Evolutionary conservation across 257 asterid genomes (phyloP).

Genomic region (Mitragyna speciosa): DNA sequence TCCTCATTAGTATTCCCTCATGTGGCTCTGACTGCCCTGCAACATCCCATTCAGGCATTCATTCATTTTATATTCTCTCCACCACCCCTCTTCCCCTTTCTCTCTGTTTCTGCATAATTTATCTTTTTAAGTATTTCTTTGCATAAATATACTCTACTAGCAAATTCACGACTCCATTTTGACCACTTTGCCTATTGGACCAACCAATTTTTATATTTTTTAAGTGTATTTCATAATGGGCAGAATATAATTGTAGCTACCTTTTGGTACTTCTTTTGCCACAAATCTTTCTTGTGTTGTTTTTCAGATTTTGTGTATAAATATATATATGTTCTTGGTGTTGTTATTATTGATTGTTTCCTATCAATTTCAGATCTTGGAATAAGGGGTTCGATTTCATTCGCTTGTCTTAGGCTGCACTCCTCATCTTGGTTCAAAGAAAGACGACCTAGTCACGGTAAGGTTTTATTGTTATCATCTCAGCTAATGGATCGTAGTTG

Average conservation of each 20-base stretch:
- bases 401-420: constrained; percentile 19
- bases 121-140: neutral
- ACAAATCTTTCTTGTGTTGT: neutral
- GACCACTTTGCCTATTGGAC: neutral
- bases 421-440: constrained; percentile 17
- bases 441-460: constrained; percentile 15
- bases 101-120: neutral
- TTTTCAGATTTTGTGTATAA: neutral
- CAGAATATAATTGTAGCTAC: neutral
- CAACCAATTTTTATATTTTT: neutral
- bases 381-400: constrained; percentile 5
- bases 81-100: neutral
- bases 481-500: neutral
- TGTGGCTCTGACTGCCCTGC: constrained; percentile 19
- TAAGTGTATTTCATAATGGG: neutral
- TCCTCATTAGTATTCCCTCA: constrained; percentile 8
- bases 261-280: neutral
- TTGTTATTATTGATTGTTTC: neutral
- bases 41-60: constrained; percentile 9
- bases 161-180: neutral
- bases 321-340: neutral
- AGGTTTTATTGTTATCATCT: neutral
- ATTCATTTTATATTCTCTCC: neutral
- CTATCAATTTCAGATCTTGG: constrained; percentile 18
- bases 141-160: neutral